Evolutionary conservation across 441 rosid species (phyloP), one percentile per base, ranked within the genome.

Genomic region (Gossypium lobatum): DNA sequence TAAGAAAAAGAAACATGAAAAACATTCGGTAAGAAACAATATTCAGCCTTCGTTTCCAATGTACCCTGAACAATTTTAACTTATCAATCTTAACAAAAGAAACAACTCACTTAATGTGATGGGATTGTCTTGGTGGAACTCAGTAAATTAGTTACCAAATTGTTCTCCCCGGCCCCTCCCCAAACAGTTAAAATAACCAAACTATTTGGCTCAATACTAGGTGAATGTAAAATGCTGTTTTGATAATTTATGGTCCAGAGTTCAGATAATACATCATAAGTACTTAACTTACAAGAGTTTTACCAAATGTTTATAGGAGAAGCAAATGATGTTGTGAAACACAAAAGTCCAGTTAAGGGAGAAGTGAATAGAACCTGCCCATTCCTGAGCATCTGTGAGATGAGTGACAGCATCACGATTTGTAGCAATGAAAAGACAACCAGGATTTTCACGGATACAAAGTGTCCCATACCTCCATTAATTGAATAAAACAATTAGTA

Each of bases 351-450:
- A 54, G 53, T 8, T 11, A 63, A 26, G 58, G 21, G 5, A 64
- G 25, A 31, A 23, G 46, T 54, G 71, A 62, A 76, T 16, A 69
- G 23, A 68, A 90, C 95, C 95, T 84, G 95, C 95, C 95, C 95
- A 88, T 83, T 90, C 92, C 80, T 90, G 95, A 75, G 95, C 95
- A 85, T 90, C 95, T 0, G 92, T 90, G 59, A 90, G 91, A 80
- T 90, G 95, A 0, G 95, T 90, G 75, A 90, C 92, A 6, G 95
- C 92, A 79, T 90, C 95, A 8, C 95, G 83, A 73, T 90, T 90
- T 55, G 95, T 90, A 28, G 95, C 95, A 53, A 90, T 83, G 84
- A 90, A 87, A 58, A 88, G 90, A 80, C 95, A 90, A 0, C 90
- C 92, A 0, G 92, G 92, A 73, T 90, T 90, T 79, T 90, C 92